phyloP scores from a whole-genome alignment of 306 rosid species.

The Cicer arietinum region DNA sequence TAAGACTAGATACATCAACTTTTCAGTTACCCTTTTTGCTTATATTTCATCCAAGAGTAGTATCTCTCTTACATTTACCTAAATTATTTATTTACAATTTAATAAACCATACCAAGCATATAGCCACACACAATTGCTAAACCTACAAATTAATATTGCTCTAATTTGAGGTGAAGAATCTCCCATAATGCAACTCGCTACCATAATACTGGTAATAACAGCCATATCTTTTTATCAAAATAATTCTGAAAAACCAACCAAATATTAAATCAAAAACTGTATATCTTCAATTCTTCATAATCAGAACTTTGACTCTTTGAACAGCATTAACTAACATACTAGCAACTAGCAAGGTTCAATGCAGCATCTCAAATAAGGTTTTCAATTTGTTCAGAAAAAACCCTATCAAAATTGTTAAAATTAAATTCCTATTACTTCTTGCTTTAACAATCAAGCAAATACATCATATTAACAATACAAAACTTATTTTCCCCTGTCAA shows the following conservation, averaged over 20 bases:
- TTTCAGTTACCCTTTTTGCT: too few species aligned
- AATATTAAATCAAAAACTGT: constrained; percentile 3
- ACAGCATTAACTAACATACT: background rate
- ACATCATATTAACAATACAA: constrained; percentile 14
- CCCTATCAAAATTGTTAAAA: background rate
- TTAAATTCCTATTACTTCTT: background rate
- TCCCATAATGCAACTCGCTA: background rate
- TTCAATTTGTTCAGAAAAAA: background rate
- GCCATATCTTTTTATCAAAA: background rate
- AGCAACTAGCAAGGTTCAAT: constrained; percentile 10
- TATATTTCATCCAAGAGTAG: too few species aligned
- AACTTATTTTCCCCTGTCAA: background rate
- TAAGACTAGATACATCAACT: too few species aligned
- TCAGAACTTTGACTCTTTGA: background rate
- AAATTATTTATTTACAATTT: background rate
- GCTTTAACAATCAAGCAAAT: constrained; percentile 6
- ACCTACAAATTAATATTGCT: background rate
- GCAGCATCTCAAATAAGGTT: background rate
- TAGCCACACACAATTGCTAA: background rate
- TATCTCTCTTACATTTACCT: background rate
- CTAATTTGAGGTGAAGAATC: background rate
- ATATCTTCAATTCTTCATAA: background rate
- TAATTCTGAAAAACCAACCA: background rate
- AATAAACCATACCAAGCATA: too few species aligned
- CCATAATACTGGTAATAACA: background rate